Base-by-base conservation (phyloP, 1,284 basidiomycete species). In the Porodaedalea pini region DNA sequence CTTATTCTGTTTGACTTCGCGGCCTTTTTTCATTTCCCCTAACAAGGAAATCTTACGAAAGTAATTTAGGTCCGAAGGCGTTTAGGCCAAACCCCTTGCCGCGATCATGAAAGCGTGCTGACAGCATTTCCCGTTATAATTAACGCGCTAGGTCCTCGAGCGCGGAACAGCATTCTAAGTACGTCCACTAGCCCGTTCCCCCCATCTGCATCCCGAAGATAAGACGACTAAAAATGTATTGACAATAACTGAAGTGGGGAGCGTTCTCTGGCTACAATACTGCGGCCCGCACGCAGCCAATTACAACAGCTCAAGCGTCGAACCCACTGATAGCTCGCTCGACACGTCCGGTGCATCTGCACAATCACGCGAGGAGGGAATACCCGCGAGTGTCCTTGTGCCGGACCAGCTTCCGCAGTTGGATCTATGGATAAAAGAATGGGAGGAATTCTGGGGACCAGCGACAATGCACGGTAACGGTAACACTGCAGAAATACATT, bases 131-230 rank as follows among this genome's bases (percentile, higher is more conserved):
- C 85, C 57, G 70, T 74, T 58, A 82, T 89, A 54, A 72, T 88
- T 61, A 73, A 74, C 17, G 78, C 80, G 67, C 71, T 88, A 19
- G 86, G 85, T 17, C 77, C 76, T 60, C 80, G 87, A 62, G 83
- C 80, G 40, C 84, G 82, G 69, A 79, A 82, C 61, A 88, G 83
- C 65, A 75, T 85, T 58, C 71, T 88, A 27, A 72, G 88, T 90
- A 68, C 70, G 88, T 79, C 57, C 39, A 56, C 59, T 41, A 36
- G 53, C 52, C n/a, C 27, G 21, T 54, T 61, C 57, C 57, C 13
- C 57, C 58, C 27, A 3, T 50, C 13, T 50, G 13, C n/a, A 15
- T 6, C 2, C 6, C 25, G n/a, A 6, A 47, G n/a, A 4, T 7
- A 47, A n/a, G 8, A 44, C 17, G 6, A 21, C 39, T 44, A 21